These are phyloP conservation scores for Hymenochaete sp. DNA, from an alignment of 1,284 basidiomycete genomes.

Conservation along the genomic window DNA sequence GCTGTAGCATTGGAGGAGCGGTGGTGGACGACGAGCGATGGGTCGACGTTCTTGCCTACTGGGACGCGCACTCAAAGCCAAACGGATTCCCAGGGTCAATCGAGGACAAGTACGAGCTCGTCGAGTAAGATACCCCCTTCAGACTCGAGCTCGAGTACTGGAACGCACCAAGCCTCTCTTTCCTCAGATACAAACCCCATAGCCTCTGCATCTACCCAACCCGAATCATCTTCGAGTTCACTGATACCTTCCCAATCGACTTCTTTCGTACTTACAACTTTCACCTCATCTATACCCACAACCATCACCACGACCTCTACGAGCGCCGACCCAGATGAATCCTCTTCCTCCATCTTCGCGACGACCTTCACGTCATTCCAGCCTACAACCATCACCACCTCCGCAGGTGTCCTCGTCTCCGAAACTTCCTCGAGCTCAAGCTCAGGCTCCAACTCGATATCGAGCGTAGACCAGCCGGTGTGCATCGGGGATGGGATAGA, in stretches of 20 bases:
- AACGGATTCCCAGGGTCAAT: not conserved
- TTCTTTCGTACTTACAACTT: not conserved
- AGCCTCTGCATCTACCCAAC: not conserved
- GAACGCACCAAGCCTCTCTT: not conserved
- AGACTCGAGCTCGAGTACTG: not conserved
- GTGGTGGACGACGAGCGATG: slow-evolving; percentile 10
- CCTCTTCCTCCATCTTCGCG: slow-evolving; percentile 15
- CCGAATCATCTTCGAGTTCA: not conserved
- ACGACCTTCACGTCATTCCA: slow-evolving; percentile 20
- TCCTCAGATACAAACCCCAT: not conserved
- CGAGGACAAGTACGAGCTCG: not conserved
- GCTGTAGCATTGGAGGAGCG: not conserved
- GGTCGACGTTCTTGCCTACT: slow-evolving; percentile 9
- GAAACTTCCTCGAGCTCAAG: too few relatives aligned
- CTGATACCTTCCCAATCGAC: not conserved
- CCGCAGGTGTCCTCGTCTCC: slow-evolving; percentile 27
- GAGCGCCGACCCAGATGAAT: too few relatives aligned
- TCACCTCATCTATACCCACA: slow-evolving; percentile 2
- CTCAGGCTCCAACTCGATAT: slow-evolving; percentile 29
- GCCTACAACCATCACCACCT: slow-evolving; percentile 30
- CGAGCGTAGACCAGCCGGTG: slow-evolving; percentile 30
- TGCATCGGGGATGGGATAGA: slow-evolving; percentile 62
- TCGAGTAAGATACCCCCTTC: not conserved
- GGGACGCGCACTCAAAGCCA: not conserved
- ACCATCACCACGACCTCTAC: slow-evolving; percentile 14